Conservation (phyloP, 179 eudicot species). For the Patellifolia procumbens region DNA sequence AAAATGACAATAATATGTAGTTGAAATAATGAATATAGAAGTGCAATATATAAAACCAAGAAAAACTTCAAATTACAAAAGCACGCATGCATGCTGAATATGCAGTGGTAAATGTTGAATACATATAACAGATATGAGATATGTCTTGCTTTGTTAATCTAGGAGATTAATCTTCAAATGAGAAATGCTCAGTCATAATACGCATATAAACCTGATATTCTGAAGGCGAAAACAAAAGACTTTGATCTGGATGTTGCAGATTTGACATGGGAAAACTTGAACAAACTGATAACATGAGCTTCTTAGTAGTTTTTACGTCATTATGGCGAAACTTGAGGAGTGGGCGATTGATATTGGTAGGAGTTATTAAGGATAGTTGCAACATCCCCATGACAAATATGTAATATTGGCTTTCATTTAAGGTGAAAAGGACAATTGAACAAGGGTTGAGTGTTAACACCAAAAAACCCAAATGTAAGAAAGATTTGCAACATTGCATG, state of each 20-base stretch:
- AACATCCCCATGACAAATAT: constrained; percentile 33
- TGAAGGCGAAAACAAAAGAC: constrained; percentile 33
- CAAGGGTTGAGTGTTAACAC: too few species aligned
- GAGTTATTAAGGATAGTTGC: constrained; percentile 30
- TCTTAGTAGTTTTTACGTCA: constrained; percentile 17
- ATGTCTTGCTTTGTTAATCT: too few species aligned
- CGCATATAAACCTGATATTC: constrained; percentile 53
- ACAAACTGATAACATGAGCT: constrained; percentile 15
- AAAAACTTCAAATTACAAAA: too few species aligned
- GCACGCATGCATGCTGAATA: too few species aligned
- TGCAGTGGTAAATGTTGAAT: too few species aligned
- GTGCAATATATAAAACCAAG: too few species aligned
- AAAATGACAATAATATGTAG: too few species aligned
- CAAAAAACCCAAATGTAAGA: neutral
- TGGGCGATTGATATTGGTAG: constrained; percentile 29
- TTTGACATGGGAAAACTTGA: constrained; percentile 28
- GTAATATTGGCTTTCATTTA: neutral
- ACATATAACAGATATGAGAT: too few species aligned
- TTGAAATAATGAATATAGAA: too few species aligned
- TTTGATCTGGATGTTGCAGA: constrained; percentile 37
- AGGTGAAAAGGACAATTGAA: too few species aligned
- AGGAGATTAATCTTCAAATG: too few species aligned
- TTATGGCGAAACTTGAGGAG: neutral
- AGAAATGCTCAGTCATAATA: neutral
- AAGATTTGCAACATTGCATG: neutral